These are phyloP conservation scores for Hamamelis virginiana DNA, from an alignment of 164 flowering plant genomes.

Conservation along the genomic window DNA sequence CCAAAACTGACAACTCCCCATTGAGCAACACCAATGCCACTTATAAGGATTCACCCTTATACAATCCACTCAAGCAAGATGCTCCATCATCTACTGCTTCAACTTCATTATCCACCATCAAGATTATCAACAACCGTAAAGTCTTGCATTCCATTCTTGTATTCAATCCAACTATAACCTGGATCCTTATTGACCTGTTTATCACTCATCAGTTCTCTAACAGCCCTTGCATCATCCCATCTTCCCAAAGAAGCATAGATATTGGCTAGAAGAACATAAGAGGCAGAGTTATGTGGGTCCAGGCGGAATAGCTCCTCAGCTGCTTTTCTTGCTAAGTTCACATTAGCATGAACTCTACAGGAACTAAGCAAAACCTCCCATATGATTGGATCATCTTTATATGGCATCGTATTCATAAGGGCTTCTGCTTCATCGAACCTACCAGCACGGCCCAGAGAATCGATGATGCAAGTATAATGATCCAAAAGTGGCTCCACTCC, in stretches of 20 bases:
- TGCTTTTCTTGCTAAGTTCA: constrained; percentile 62
- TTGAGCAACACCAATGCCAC: too few species aligned
- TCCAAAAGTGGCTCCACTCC: constrained; percentile 57
- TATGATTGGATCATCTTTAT: constrained; percentile 63
- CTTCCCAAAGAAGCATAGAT: constrained; percentile 70
- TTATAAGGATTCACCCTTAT: too few species aligned
- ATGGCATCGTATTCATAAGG: constrained; percentile 55
- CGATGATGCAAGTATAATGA: constrained; percentile 73
- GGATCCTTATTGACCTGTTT: constrained; percentile 52
- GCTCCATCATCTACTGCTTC: constrained; percentile 6
- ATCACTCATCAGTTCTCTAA: constrained; percentile 52
- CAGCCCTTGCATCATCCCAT: constrained; percentile 71
- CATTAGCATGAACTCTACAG: constrained; percentile 71
- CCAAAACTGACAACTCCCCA: too few species aligned
- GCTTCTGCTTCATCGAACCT: constrained; percentile 64
- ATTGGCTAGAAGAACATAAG: constrained; percentile 73
- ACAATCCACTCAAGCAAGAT: background rate
- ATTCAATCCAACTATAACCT: constrained; percentile 66
- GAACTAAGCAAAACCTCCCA: constrained; percentile 89
- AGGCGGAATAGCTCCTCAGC: constrained; percentile 65
- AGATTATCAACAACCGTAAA: constrained; percentile 30
- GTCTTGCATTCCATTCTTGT: constrained; percentile 25
- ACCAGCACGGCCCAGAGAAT: constrained; percentile 72
- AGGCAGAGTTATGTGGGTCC: constrained; percentile 60
- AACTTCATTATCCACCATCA: constrained; percentile 8